Evolutionary conservation across 306 rosid species (phyloP), one percentile per base, ranked within the genome.

Genomic region (Delonix regia): DNA sequence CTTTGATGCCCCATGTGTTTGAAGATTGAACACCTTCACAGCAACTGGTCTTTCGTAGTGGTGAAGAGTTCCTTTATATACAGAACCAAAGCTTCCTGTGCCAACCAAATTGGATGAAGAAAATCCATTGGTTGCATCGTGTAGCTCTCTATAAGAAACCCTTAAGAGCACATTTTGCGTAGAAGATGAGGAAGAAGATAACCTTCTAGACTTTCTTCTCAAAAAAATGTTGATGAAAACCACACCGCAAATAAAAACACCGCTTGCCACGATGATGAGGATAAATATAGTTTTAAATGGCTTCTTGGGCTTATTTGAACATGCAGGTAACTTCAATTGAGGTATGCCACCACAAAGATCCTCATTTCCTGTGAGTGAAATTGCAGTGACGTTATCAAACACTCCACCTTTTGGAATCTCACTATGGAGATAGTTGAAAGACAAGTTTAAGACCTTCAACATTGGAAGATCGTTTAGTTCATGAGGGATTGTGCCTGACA

Each of bases 51-150:
- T 42, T 28, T 51, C 70, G 60, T 64, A 68, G 6, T 55, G 65
- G 30, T 12, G 53, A 60, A 84, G 82, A 16, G 75, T 19, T 15
- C 90, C 90, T 71, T 19, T 80, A 3, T 75, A 88, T 0, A 88
- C 86, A 14, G 79, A 81, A 38, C 89, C 89, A 71, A 78, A 83
- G 44, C 87, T 49, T 64, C 84, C 87, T 0, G 44, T 5, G 5
- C 86, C 90, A 27, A 86, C 27, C 55, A 86, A 39, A 66, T 81
- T 86, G 42, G 79, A 38, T 2, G 56, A 18, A 51, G 82, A 70
- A 69, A 86, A 86, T 15, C 86, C 90, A 44, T 71, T n/a, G 33
- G 87, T 86, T 48, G 86, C 90, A 24, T 81, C 74, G 22, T 81
- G 72, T 15, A 83, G 74, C 55, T 74, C 78, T 44, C 66, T 79